Evolutionary conservation across 192 early-diverging fungal species (phyloP), one percentile per base, ranked within the genome.

Genomic region (Linnemannia hyalina): DNA sequence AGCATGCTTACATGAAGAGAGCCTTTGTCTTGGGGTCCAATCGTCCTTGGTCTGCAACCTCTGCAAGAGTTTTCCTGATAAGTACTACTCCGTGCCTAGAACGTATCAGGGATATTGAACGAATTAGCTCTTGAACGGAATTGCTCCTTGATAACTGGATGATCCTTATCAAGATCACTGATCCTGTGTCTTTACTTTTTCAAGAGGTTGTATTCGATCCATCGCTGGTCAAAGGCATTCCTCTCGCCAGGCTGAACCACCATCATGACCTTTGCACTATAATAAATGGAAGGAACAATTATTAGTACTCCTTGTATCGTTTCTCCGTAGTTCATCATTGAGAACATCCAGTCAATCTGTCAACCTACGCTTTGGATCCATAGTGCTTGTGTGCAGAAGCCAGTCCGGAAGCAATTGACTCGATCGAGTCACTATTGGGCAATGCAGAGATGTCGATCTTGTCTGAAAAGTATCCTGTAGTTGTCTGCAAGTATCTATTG

Each of bases 221-320:
- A 94, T 65, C 97, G 92, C 87, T 99, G 98, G 89, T 99, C 98
- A 89, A 96, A 97, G 26, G 93, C 91, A 78, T 99, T 99, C 47
- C 96, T 92, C 88, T 99, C 98, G n/a, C 89, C 91, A 42, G 97
- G 96, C 82, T 98, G 97, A 36, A 97, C 94, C 55, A 99, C 90
- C 95, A 99, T 97, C 70, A 96, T 86, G 1, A 96, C 94, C 52
- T 95, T 90, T 0, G 97, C 95, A 40, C 92, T 94, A 88, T 36
- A 47, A 41, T 49, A 38, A 18, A 46, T 49, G 36, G 40, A 18
- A 78, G 8, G 32, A n/a, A 77, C 13, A 32, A 52, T 42, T 32
- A 26, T 36, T 22, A 23, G 20, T 11, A 18, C 10, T 22, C 6
- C 35, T 41, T 41, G 16, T 41, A 3, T 70, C 23, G 6, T 42